Conservation (phyloP, 2,329 filamentous ascomycete genomes). For the Aspergillus oerlinghausenensis region DNA sequence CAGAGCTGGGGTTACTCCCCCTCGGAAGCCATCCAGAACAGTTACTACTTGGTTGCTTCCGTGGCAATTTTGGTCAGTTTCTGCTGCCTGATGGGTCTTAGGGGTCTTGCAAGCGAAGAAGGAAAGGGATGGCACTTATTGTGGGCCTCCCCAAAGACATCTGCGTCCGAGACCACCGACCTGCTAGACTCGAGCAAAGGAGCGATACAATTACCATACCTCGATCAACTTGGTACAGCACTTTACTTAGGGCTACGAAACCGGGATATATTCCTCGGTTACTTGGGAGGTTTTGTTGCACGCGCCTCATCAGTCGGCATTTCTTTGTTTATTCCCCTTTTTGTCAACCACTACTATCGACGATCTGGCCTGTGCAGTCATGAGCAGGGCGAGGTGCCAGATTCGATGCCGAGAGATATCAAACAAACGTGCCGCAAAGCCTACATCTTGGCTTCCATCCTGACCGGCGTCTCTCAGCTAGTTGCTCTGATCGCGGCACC, state of each 20-base stretch:
- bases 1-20: constrained; percentile 67
- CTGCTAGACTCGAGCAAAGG: constrained; percentile 1
- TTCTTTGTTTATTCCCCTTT: constrained; percentile 88
- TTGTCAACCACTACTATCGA: constrained; percentile 87
- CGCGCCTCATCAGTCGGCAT: constrained; percentile 93
- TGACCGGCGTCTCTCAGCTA: constrained; percentile 86
- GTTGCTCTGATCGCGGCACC: constrained; percentile 81
- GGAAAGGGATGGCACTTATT: constrained; percentile 66
- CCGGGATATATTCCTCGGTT: constrained; percentile 76
- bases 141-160: constrained; percentile 11
- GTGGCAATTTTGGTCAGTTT: constrained; percentile 69
- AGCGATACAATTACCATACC: constrained; percentile 26
- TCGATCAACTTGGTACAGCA: constrained; percentile 58
- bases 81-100: constrained; percentile 75
- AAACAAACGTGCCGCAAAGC: constrained; percentile 81
- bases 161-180: constrained; percentile 1
- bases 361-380: constrained; percentile 69
- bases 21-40: constrained; percentile 69
- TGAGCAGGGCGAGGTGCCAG: constrained; percentile 26
- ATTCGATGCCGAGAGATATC: constrained; percentile 53
- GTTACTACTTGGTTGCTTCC: constrained; percentile 79
- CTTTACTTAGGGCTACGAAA: constrained; percentile 69
- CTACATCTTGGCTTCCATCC: constrained; percentile 79
- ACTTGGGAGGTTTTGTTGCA: constrained; percentile 90
- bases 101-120: constrained; percentile 64